These are phyloP conservation scores for Sphagnum magellanicum DNA, from an alignment of 228 moss, liverwort and hornwort species.

Conservation along the genomic window DNA sequence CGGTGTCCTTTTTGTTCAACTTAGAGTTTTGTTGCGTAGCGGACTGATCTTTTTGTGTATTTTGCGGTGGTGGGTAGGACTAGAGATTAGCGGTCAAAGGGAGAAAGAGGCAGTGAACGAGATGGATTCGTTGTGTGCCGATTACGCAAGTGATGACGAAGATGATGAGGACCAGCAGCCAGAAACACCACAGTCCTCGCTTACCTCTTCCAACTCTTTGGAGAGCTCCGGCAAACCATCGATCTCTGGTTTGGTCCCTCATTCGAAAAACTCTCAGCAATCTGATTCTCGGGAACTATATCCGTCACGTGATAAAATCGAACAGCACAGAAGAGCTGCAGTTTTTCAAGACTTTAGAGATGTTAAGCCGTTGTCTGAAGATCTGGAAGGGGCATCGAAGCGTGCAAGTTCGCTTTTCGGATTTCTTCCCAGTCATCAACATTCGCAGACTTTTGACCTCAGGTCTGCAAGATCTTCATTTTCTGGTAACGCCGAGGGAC, in stretches of 20 bases:
- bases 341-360: background rate
- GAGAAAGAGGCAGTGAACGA: background rate
- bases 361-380: background rate
- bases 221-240: slow-evolving; percentile 8
- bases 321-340: background rate
- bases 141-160: slow-evolving; percentile 80
- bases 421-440: slow-evolving; percentile 15
- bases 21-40: too few species aligned
- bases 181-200: slow-evolving; percentile 6
- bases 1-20: too few species aligned
- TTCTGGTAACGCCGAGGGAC: background rate
- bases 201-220: background rate
- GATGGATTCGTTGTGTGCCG: slow-evolving; percentile 84
- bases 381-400: slow-evolving; percentile 2
- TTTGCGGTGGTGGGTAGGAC: background rate
- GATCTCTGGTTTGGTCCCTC: slow-evolving; percentile 43
- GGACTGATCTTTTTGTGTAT: too few species aligned
- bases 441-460: slow-evolving; percentile 4
- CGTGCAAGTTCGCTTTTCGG: slow-evolving; percentile 15
- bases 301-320: background rate
- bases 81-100: background rate
- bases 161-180: slow-evolving; percentile 30
- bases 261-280: slow-evolving; percentile 24
- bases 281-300: background rate
- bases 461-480: background rate